Conservation (phyloP, 768 basidiomycete species). For the Albatrellus ellisii region DNA sequence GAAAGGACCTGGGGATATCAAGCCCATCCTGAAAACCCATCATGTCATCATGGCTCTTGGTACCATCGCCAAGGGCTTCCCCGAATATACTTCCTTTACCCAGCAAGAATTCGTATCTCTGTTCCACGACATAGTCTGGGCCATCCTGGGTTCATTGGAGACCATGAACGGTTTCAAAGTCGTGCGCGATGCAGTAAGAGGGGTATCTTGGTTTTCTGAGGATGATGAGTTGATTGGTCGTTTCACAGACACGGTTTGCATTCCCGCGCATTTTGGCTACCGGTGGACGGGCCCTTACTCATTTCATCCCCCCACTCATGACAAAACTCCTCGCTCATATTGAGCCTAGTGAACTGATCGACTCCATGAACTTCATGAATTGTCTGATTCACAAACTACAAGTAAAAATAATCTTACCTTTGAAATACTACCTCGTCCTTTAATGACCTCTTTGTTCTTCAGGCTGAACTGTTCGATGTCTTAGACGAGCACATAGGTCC, state of each 20-base stretch:
- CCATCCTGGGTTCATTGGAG: constrained; percentile 76
- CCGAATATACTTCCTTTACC: constrained; percentile 67
- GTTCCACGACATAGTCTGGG: constrained; percentile 77
- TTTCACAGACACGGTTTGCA: constrained; percentile 69
- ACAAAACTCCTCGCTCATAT: constrained; percentile 82
- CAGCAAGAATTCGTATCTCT: constrained; percentile 58
- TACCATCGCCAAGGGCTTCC: constrained; percentile 93
- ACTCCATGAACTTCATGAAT: constrained; percentile 93
- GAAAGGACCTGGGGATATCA: constrained; percentile 48
- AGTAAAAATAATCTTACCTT: constrained; percentile 27
- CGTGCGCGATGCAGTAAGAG: constrained; percentile 80
- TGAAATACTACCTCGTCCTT: background rate
- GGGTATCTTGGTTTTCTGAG: background rate
- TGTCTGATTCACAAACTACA: constrained; percentile 85
- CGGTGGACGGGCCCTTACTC: constrained; percentile 75
- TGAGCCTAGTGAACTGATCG: constrained; percentile 83
- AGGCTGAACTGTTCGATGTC: constrained; percentile 81
- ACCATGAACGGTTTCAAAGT: constrained; percentile 79
- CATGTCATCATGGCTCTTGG: constrained; percentile 93
- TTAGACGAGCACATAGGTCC: constrained; percentile 85
- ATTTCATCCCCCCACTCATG: constrained; percentile 84
- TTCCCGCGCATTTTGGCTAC: constrained; percentile 89
- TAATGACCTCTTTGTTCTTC: constrained; percentile 1
- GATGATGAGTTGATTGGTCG: background rate
- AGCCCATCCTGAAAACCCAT: constrained; percentile 79